Evolutionary conservation across 2,329 filamentous ascomycete species (phyloP), one percentile per base, ranked within the genome.

Genomic region (Colletotrichum gloeosporioides): DNA sequence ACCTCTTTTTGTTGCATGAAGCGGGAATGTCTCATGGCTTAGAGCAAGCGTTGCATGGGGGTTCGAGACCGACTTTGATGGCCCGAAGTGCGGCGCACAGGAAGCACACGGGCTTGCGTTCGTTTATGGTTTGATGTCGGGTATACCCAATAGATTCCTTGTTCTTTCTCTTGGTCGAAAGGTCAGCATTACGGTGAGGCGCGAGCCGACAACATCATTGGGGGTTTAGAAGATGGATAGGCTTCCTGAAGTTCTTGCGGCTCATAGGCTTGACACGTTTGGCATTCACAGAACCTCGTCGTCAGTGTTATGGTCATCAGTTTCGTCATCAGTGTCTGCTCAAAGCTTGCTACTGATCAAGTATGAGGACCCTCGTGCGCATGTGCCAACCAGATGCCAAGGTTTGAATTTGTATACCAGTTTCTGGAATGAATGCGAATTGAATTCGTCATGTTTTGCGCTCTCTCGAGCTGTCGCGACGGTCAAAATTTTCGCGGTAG

Each of bases 1-100:
- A 9, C 79, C 80, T 8, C 36, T 76, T 7, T 71, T 78, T 16
- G 36, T 64, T 8, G 10, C 44, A 7, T 72, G 16, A 36, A 9
- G 31, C n/a, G 22, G 7, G 18, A 53, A 13, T 49, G 4, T 34
- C 9, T 55, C 18, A 49, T n/a, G 8, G 8, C 8, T 13, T 3
- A 13, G 34, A 32, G 27, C 39, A 36, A 68, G 65, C 31, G 16
- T 31, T 69, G 67, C 34, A 69, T 69, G n/a, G 31, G 22, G 12
- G 4, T 15, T 13, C 18, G 31, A 63, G 16, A 22, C 59, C 18
- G 32, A 32, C 15, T 34, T n/a, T 8, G 7, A 18, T 15, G 10
- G 59, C 31, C 31, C 2, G 6, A 6, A 32, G 10, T 25, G 59
- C 31, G 31, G n/a, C 2, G 15, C 7, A 36, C 31, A 63, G 31